phyloP scores from a whole-genome alignment of 352 stramenopile genomes.

The Phytophthora tubulina region DNA sequence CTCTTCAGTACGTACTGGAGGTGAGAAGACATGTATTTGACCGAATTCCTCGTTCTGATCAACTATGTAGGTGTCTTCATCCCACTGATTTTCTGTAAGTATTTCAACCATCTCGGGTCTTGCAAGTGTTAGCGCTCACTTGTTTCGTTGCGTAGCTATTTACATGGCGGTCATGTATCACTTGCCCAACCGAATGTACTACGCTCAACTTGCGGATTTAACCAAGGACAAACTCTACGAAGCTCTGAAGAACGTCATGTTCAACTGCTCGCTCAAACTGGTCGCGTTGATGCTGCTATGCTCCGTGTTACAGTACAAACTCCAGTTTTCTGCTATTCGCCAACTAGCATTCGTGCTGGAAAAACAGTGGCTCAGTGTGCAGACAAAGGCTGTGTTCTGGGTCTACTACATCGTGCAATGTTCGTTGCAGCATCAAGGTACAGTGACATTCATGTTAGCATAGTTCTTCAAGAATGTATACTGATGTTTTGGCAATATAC shows the following conservation, averaged over 20 bases:
- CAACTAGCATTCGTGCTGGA: slow-evolving; percentile 50
- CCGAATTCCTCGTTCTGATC: slow-evolving; percentile 41
- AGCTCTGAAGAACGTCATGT: slow-evolving; percentile 21
- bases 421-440: slow-evolving; percentile 39
- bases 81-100: slow-evolving; percentile 39
- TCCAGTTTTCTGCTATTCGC: slow-evolving; percentile 29
- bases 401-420: slow-evolving; percentile 42
- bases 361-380: slow-evolving; percentile 33
- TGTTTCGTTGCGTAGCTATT: slow-evolving; percentile 3
- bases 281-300: slow-evolving; percentile 18
- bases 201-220: slow-evolving; percentile 21
- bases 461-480: not conserved
- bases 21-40: slow-evolving; percentile 34
- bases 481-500: not conserved
- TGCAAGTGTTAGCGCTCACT: not conserved
- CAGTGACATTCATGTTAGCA: not conserved
- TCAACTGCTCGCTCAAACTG: slow-evolving; percentile 27
- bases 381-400: slow-evolving; percentile 47
- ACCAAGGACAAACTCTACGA: slow-evolving; percentile 7
- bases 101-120: not conserved
- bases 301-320: slow-evolving; percentile 10
- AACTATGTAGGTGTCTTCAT: slow-evolving; percentile 45
- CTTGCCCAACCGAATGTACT: slow-evolving; percentile 38
- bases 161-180: slow-evolving; percentile 27
- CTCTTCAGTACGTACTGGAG: slow-evolving; percentile 10